phyloP scores from a whole-genome alignment of 2,329 filamentous ascomycete genomes.

The Aphanoascus verrucosus region DNA sequence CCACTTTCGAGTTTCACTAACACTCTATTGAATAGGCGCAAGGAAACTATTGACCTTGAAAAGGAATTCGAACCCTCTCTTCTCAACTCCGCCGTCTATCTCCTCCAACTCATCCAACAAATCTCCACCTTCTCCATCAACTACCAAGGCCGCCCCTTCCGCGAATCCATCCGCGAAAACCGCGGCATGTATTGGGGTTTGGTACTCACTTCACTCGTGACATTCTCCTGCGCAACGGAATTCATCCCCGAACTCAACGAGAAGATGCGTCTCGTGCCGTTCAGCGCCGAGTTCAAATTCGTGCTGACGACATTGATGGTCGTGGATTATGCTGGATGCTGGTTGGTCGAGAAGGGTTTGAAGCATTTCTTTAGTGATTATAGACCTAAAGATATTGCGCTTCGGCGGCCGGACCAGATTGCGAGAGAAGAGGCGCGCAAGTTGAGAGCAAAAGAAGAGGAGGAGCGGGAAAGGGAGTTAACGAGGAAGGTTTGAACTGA shows the following conservation, averaged over 20 bases:
- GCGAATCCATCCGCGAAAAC: constrained; percentile 90
- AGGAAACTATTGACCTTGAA: constrained; percentile 69
- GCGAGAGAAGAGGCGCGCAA: constrained; percentile 62
- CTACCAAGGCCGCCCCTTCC: constrained; percentile 96
- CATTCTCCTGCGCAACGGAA: constrained; percentile 89
- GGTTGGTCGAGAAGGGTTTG: constrained; percentile 71
- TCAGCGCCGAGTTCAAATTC: constrained; percentile 75
- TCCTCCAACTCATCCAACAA: constrained; percentile 95
- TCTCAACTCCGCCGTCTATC: constrained; percentile 92
- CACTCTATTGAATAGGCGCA: constrained; percentile 32
- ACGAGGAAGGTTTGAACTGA: constrained; percentile 18
- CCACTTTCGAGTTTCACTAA: background rate
- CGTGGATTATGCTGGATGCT: constrained; percentile 78
- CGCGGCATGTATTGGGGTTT: constrained; percentile 98
- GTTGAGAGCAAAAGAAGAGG: constrained; percentile 44
- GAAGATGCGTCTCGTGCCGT: constrained; percentile 83
- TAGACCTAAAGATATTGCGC: constrained; percentile 84
- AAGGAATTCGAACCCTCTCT: constrained; percentile 88
- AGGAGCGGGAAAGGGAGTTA: constrained; percentile 31
- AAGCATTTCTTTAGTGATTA: constrained; percentile 85
- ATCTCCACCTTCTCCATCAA: constrained; percentile 99
- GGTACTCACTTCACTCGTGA: constrained; percentile 75
- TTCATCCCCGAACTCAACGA: constrained; percentile 92
- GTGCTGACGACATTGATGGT: constrained; percentile 79
- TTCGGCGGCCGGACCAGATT: constrained; percentile 75